Evolutionary conservation across 768 basidiomycete genomes (phyloP), one percentile per base, ranked within the genome.

Genomic region (Collybia sp.): DNA sequence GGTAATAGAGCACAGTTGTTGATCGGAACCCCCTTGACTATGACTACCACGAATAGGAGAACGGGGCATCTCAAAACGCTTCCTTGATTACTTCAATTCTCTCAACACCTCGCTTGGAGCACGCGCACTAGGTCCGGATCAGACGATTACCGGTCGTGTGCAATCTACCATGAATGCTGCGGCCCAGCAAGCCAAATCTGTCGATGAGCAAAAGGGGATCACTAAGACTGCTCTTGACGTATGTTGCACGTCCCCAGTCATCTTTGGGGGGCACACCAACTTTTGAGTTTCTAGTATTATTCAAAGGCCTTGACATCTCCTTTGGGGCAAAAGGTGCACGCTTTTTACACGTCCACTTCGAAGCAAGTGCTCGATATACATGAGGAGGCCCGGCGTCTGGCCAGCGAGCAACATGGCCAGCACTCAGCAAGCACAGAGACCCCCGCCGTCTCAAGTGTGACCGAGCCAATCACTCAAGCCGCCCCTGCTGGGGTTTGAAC

Each of bases 331-430:
- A 83, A 79, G 57, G 88, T 96, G 47, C 65, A 70, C 20, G 57
- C 67, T 1, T 97, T 96, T 72, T 97, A 96, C 72, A 95, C 94
- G 12, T 67, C 68, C 37, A 94, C 92, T 6, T 75, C 83, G 15
- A 97, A 96, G 70, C 89, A 94, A 64, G 83, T 91, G 19, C 57
- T 77, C 15, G 93, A 97, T 59, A 93, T 97, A 40, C 93, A 96
- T 59, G 90, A 93, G 58, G 94, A 97, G 66, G 94, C 94, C 2
- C 71, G 74, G 49, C 81, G 94, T 25, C 90, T 97, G 57, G 80
- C 83, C 19, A 76, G 74, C 19, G 63, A 71, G 45, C 76, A 87
- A 53, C 83, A 86, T 57, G 46, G 61, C 2, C 51, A 53, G 20
- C 36, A 51, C 16, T 42, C 55, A 10, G 30, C 57, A 10, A 39